These are phyloP conservation scores for Oryza meridionalis DNA, from an alignment of 176 grass and related monocot genomes.

Conservation along the genomic window DNA sequence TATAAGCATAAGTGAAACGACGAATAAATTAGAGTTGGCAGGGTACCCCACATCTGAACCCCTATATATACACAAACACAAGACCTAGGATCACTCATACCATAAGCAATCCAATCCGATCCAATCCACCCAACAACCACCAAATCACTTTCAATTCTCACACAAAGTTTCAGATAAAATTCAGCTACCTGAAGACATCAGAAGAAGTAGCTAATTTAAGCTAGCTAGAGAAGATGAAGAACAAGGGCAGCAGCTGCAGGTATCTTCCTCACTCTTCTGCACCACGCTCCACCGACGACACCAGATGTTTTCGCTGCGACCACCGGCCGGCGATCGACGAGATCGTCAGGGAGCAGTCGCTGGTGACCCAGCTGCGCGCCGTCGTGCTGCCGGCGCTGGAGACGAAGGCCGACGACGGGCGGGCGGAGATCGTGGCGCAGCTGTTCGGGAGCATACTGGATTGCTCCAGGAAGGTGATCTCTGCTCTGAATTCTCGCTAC, in stretches of 20 bases:
- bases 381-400: conserved; percentile 3
- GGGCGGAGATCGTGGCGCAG: background rate
- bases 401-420: background rate
- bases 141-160: background rate
- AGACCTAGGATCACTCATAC: background rate
- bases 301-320: background rate
- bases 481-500: background rate
- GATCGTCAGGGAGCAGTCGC: background rate
- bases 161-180: background rate
- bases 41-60: background rate
- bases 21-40: too few species aligned
- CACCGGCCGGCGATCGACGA: conserved; percentile 3
- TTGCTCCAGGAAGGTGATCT: background rate
- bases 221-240: background rate
- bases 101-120: background rate
- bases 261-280: too few species aligned
- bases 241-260: background rate
- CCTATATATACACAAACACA: background rate
- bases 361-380: background rate
- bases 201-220: background rate
- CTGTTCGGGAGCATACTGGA: background rate
- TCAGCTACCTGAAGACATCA: background rate
- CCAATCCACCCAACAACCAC: background rate
- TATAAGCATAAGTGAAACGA: too few species aligned
- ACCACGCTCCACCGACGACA: background rate